Evolutionary conservation across 192 early-diverging fungal genomes (phyloP), one percentile per base, ranked within the genome.

Genomic region (Helicostylum pulchrum): DNA sequence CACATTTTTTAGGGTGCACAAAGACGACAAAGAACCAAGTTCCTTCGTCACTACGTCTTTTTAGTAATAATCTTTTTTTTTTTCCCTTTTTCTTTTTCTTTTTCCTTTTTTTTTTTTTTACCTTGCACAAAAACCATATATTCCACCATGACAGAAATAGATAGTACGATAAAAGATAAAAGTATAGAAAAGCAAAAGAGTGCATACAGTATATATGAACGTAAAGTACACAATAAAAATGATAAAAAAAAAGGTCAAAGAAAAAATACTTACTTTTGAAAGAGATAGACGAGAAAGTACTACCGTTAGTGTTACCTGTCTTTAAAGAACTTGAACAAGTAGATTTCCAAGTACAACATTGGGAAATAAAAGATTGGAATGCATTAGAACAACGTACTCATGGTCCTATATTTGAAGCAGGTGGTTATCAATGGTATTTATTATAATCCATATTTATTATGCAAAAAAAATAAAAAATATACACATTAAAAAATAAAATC

Each of bases 381-480:
- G 17, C 21, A 8, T 51, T 64, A 20, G 50, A 52, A 15, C 32
- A 64, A 21, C 49, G 51, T 39, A 50, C 21, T 5, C 51, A 64
- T 39, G 62, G 62, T 2, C 62, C 62, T 11, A 23, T 15, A 52
- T 64, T 64, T 53, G 62, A 64, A 52, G 62, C 51, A 43, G 62
- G 31, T 42, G 62, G 62, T 11, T 51, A 43, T 43, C 32, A 64
- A 64, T 64, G 62, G 62, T 64, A 62, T 17, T 39, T 62, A 34
- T 17, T 17, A 32, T 32, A 32, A 32, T 36, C 9, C 19, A 55
- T 17, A 46, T n/a, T n/a, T 7, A 36, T 5, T 36, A 36, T 5
- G 34, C 7, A 36, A 36, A 36, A 36, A 7, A 53, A 32, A 21
- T 3, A 53, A 53, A 7, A 53, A 7, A n/a, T n/a, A n/a, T n/a